phyloP scores from a whole-genome alignment of 257 asterid genomes.

The Solanum neorickii region DNA sequence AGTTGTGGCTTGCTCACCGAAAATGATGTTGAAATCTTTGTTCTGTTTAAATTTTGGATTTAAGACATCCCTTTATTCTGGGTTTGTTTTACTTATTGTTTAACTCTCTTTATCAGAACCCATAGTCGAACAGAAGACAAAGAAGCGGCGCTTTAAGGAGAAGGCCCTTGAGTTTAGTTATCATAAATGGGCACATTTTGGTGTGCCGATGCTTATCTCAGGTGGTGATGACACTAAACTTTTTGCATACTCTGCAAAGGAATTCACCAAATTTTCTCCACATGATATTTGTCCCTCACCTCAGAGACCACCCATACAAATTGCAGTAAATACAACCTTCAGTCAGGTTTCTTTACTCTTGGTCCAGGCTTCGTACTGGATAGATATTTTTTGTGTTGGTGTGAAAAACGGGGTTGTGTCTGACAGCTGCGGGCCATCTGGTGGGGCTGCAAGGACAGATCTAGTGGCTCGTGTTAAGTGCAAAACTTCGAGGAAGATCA shows the following conservation, averaged over 20 bases:
- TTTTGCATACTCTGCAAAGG: slow-evolving; percentile 73
- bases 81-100: neutral
- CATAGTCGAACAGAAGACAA: slow-evolving; percentile 38
- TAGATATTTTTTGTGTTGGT: slow-evolving; percentile 52
- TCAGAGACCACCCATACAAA: slow-evolving; percentile 61
- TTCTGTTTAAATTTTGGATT: neutral
- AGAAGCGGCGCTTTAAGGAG: slow-evolving; percentile 37
- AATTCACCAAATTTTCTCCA: slow-evolving; percentile 69
- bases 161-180: slow-evolving; percentile 69
- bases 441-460: slow-evolving; percentile 47
- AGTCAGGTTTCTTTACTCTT: slow-evolving; percentile 48
- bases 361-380: slow-evolving; percentile 46
- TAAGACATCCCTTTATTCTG: neutral
- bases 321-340: slow-evolving; percentile 35
- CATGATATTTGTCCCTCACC: slow-evolving; percentile 92
- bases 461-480: slow-evolving; percentile 68
- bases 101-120: slow-evolving; percentile 23
- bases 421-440: slow-evolving; percentile 37
- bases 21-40: neutral
- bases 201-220: slow-evolving; percentile 95
- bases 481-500: slow-evolving; percentile 70
- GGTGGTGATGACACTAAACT: slow-evolving; percentile 87
- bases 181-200: slow-evolving; percentile 90
- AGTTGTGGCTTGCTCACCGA: neutral
- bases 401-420: slow-evolving; percentile 35